phyloP scores from a whole-genome alignment of 208 protist genomes.

The Lotmaria passim region DNA sequence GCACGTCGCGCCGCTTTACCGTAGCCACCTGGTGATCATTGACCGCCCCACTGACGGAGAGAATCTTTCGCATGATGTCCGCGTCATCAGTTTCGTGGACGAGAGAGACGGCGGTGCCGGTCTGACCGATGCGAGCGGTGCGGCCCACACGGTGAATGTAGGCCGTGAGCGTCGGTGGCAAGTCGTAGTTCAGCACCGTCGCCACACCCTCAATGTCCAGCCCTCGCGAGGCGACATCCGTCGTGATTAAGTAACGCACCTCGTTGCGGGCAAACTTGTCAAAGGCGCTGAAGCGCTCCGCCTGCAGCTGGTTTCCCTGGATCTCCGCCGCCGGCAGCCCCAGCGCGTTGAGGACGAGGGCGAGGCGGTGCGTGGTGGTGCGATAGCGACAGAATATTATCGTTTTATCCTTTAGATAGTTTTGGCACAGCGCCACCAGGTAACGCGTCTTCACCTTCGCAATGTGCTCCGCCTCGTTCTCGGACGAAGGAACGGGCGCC shows the following conservation, averaged over 20 bases:
- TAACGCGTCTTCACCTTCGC: constrained; percentile 82
- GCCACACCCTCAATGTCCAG: constrained; percentile 97
- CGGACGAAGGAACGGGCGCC: background rate
- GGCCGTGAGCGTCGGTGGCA: constrained; percentile 96
- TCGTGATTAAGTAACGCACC: constrained; percentile 91
- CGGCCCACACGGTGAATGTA: constrained; percentile 99
- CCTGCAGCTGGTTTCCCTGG: constrained; percentile 86
- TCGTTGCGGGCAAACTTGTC: constrained; percentile 79
- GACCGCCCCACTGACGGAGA: constrained; percentile 78
- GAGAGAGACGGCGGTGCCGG: constrained; percentile 95
- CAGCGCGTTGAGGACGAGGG: constrained; percentile 78
- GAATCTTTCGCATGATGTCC: constrained; percentile 90
- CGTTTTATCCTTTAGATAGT: constrained; percentile 77
- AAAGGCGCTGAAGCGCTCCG: constrained; percentile 81
- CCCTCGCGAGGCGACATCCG: constrained; percentile 93
- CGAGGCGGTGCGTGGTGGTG: constrained; percentile 82
- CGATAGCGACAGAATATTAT: constrained; percentile 92
- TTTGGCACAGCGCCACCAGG: constrained; percentile 78
- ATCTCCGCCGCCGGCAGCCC: constrained; percentile 78
- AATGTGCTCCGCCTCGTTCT: constrained; percentile 60
- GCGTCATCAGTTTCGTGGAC: constrained; percentile 87
- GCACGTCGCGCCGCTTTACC: constrained; percentile 81
- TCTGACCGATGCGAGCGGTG: constrained; percentile 95
- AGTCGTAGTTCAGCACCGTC: constrained; percentile 98
- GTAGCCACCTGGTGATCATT: constrained; percentile 78